A percentile compares a stretch with the other conserved stretches of the same genome.
Conservation (phyloP, 345 rosid genomes). For the Trapa bicornis region DNA sequence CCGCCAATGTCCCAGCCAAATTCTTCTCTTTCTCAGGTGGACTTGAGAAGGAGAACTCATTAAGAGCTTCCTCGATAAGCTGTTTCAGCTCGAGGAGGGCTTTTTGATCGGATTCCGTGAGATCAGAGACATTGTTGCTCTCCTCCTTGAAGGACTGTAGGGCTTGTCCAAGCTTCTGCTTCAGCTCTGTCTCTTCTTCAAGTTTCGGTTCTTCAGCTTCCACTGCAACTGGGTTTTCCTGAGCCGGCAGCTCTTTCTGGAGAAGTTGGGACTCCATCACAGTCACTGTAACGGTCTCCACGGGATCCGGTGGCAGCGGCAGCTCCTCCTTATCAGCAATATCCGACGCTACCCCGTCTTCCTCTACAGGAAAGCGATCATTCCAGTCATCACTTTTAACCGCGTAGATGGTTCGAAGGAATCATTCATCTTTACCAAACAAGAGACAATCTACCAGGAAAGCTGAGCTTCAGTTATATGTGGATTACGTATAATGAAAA, state of each 20-base stretch:
- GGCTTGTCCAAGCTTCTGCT: too few relatives aligned
- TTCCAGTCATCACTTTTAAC: background rate
- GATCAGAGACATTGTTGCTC: too few relatives aligned
- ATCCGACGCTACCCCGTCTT: background rate
- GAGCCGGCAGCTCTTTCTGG: background rate
- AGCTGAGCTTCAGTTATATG: background rate
- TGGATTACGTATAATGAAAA: background rate
- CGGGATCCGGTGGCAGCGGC: background rate
- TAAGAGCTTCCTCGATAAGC: too few relatives aligned
- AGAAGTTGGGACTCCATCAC: constrained; percentile 13
- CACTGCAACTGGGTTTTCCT: too few relatives aligned
- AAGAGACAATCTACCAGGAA: background rate
- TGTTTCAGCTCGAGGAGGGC: too few relatives aligned
- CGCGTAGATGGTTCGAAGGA: background rate
- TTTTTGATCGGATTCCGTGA: too few relatives aligned
- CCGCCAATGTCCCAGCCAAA: constrained; percentile 8
- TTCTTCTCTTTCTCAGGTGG: constrained; percentile 1
- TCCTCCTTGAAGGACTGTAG: too few relatives aligned
- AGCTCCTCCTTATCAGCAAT: background rate
- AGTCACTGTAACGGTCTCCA: constrained; percentile 1
- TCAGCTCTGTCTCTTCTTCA: too few relatives aligned
- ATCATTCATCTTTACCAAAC: background rate
- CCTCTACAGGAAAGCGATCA: background rate
- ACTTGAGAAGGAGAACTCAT: too few relatives aligned
- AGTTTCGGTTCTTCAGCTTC: too few relatives aligned